Base-by-base conservation (phyloP, 257 asterid species). In the Nicotiana undulata region DNA sequence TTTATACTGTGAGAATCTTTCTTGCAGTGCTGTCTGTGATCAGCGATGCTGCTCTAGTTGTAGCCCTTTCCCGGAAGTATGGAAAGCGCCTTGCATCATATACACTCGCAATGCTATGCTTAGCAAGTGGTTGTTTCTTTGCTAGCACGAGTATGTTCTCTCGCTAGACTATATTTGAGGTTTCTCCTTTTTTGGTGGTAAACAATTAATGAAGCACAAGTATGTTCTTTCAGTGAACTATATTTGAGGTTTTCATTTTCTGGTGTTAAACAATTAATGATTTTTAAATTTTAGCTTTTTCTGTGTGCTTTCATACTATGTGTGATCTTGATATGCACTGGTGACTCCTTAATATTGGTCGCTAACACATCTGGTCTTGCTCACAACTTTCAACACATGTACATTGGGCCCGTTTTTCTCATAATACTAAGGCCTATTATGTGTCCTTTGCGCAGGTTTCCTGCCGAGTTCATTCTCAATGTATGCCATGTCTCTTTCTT, bases 381-480 rank as follows among this genome's bases (percentile, higher is more conserved):
- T 63, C 68, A 63, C 40, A 28, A 63, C 40, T 13, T 63, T 31
- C 40, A 28, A 63, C 20, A 28, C 68, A 63, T 63, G 68, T 63
- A 26, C 3, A 16, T 5, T 74, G 44, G 16, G 22, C 46, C 34
- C 1, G 11, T 17, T 80, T 15, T 56, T 68, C 24, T 80, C 53
- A 53, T 15, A 28, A 63, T 86, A 76, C 56, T 80, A 51, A 76
- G 52, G 63, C 49, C 72, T 72, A 10, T 55, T 29, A 32, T 17
- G 15, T 63, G 72, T 81, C 80, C 24, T 85, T 87, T 60, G 11
- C 70, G 84, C 92, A 96, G 99, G 99, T 92, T 87, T 96, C 86
- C 91, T 96, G 82, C 99, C 99, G 79, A 96, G 99, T 87, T 92
- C 99, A 3, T 96, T 96, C 89, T 87, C 98, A 81, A 96, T 94